Evolutionary conservation across 2,329 filamentous ascomycete species (phyloP), one percentile per base, ranked within the genome.

Genomic region (Claviceps monticola): DNA sequence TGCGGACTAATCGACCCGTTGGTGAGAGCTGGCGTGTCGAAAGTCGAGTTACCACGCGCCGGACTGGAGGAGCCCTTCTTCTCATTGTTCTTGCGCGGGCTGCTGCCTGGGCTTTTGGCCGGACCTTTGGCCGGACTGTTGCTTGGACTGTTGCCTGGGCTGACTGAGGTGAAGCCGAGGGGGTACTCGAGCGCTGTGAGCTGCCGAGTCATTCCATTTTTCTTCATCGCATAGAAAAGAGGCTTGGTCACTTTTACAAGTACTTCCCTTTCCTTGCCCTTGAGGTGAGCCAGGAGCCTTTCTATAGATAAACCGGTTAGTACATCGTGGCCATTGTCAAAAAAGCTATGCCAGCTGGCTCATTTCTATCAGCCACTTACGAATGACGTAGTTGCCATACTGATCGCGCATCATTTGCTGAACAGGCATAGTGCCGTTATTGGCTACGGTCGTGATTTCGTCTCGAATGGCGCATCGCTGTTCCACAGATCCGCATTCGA

Each of bases 371-470:
- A 11, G 3, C 8, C 13, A 66, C 88, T 81, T 80, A 95, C 89
- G 91, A 55, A 97, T 85, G 5, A 97, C 91, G 64, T 97, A 98
- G 66, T 98, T 98, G 54, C 88, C 93, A 65, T 84, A 97, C 57
- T 88, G 85, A 64, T 98, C 91, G 57, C 84, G 86, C 76, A 96
- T 89, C 68, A 96, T 75, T 21, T 78, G 74, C 55, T 84, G 76
- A 39, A 97, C 70, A n/a, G 82, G 79, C 52, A 74, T 83, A 52
- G 82, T 80, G 13, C 85, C 85, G 44, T 85, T 79, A 7, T 77
- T 74, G 50, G 79, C 78, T 16, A 74, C 64, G 1, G 74, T 73
- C 2, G 76, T 82, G 26, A 90, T 71, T 53, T 79, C 74, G 48
- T 73, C 71, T 50, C 86, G 78, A 53, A 96, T 88, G 36, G 76